Percentiles rank a stretch among this genome's conserved stretches.
These are phyloP conservation scores for Elongisporangium prolatum DNA, from an alignment of 352 stramenopile species.

Conservation along the genomic window DNA sequence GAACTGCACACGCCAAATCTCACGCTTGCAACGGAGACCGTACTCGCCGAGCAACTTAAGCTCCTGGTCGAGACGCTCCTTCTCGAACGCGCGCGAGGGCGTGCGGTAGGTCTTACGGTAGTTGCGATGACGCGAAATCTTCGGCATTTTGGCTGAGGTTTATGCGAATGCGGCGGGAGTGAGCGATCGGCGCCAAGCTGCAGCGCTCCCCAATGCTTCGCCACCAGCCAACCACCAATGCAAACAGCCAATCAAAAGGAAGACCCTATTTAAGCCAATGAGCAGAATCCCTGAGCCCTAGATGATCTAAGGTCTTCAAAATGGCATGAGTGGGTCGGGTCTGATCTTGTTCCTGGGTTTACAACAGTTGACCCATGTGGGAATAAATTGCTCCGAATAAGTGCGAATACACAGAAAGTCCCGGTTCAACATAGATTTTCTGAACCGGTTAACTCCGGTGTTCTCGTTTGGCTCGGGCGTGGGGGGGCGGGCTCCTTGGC, in stretches of 20 bases:
- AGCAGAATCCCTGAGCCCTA: not conserved
- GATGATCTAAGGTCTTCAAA: not conserved
- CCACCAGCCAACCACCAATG: conserved; percentile 48
- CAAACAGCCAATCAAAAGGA: conserved; percentile 25
- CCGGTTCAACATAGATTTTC: too few species aligned
- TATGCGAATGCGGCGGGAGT: conserved; percentile 72
- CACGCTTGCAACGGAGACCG: conserved; percentile 98
- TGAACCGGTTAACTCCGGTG: not conserved
- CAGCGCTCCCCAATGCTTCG: conserved; percentile 8
- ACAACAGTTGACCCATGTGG: too few species aligned
- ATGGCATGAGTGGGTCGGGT: not conserved
- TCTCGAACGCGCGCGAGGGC: conserved; percentile 98
- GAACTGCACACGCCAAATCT: conserved; percentile 99
- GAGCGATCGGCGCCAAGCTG: conserved; percentile 9
- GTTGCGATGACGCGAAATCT: conserved; percentile 85
- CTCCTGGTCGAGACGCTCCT: conserved; percentile 99
- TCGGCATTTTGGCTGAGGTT: conserved; percentile 77
- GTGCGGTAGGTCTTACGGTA: conserved; percentile 99
- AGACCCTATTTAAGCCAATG: conserved; percentile 12
- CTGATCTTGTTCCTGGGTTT: not conserved
- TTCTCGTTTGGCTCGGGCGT: not conserved
- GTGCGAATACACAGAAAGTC: not conserved
- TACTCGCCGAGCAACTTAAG: conserved; percentile 99
- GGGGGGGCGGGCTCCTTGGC: conserved; percentile 11
- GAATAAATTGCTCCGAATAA: not conserved